These are phyloP conservation scores for Megacollybia marginata DNA, from an alignment of 768 basidiomycete species.

Conservation along the genomic window DNA sequence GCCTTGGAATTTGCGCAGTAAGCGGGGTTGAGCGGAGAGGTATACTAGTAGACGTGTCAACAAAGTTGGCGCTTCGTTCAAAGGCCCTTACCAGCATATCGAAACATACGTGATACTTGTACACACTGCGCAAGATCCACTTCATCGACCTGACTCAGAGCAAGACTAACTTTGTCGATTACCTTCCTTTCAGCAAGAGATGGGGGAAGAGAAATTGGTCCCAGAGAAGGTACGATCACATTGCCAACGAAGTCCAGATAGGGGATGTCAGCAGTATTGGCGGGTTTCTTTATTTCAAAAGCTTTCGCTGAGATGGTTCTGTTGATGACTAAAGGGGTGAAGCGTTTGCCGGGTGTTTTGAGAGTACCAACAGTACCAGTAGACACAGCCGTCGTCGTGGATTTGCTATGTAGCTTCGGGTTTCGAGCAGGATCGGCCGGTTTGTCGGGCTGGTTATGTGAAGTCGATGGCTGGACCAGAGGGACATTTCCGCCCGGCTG, in stretches of 20 bases:
- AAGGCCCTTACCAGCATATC: slow-evolving; percentile 47
- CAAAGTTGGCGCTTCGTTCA: background rate
- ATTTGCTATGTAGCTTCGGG: too few species aligned
- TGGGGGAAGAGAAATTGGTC: slow-evolving; percentile 35
- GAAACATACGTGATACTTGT: slow-evolving; percentile 52
- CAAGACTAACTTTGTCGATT: slow-evolving; percentile 43
- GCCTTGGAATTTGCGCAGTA: slow-evolving; percentile 42
- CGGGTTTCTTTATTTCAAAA: too few species aligned
- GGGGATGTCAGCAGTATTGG: background rate
- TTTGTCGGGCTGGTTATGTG: too few species aligned
- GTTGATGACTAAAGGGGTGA: slow-evolving; percentile 21
- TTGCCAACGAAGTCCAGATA: background rate
- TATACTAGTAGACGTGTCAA: slow-evolving; percentile 36
- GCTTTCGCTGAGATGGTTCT: slow-evolving; percentile 10
- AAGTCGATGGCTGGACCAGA: too few species aligned
- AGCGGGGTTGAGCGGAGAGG: slow-evolving; percentile 47
- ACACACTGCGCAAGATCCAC: slow-evolving; percentile 37
- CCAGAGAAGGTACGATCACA: background rate
- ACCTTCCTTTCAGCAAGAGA: slow-evolving; percentile 48
- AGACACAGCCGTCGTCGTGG: too few species aligned
- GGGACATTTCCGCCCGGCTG: too few species aligned
- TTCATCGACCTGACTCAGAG: slow-evolving; percentile 40
- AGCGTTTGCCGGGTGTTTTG: slow-evolving; percentile 12
- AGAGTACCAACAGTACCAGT: too few species aligned
- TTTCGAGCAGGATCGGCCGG: too few species aligned